phyloP scores from a whole-genome alignment of 352 stramenopile species.

The Globisporangium parvum region DNA sequence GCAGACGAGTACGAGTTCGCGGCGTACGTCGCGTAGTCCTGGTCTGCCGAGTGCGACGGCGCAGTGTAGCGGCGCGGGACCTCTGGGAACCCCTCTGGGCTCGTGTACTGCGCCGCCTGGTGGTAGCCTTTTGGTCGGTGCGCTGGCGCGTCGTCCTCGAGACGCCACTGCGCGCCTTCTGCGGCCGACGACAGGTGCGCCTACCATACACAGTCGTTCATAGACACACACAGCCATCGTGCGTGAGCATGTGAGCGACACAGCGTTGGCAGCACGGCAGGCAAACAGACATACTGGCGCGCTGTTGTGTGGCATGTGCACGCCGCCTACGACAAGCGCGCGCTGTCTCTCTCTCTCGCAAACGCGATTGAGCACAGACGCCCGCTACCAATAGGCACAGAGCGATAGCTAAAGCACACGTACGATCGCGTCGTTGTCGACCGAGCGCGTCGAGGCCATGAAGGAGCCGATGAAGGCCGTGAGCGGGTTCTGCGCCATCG shows the following conservation, averaged over 20 bases:
- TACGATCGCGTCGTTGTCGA: conserved; percentile 44
- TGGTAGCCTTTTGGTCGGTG: conserved; percentile 59
- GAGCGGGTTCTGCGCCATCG: conserved; percentile 63
- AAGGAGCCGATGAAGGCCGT: conserved; percentile 62
- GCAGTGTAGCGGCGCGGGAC: conserved; percentile 71
- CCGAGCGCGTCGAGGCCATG: conserved; percentile 48
- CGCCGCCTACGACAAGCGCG: neutral
- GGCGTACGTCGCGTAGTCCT: conserved; percentile 72
- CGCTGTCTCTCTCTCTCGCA: neutral
- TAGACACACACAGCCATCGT: neutral
- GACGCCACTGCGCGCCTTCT: conserved; percentile 58
- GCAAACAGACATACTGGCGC: neutral
- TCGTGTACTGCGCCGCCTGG: conserved; percentile 50
- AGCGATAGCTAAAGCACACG: conserved; percentile 6
- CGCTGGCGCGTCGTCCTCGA: conserved; percentile 52
- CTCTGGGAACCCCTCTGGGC: conserved; percentile 59
- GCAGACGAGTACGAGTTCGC: conserved; percentile 85
- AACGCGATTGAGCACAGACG: neutral
- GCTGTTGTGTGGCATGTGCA: neutral
- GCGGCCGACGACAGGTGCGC: conserved; percentile 41
- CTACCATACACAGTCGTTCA: conserved; percentile 3
- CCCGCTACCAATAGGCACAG: neutral
- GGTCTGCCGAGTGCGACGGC: conserved; percentile 59
- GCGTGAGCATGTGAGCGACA: neutral
- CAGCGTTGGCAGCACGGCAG: neutral